A percentile compares a stretch with the other conserved stretches of the same genome.
Conservation (phyloP, 208 protist species). For the Strigomonas culicis region DNA sequence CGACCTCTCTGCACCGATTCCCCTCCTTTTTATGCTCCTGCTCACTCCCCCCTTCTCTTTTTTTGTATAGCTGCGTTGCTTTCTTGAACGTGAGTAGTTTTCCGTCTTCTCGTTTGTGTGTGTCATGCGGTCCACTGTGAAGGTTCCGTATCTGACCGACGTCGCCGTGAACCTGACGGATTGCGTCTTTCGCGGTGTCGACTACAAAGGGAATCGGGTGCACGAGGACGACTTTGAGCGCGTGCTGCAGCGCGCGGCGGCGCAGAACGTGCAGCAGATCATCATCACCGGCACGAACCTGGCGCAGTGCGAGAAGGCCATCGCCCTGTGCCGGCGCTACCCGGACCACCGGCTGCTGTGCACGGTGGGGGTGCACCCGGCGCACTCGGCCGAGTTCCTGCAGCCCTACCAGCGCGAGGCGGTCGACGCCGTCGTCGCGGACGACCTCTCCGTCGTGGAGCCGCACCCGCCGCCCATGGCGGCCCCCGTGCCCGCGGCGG, state of each 20-base stretch:
- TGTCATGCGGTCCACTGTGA: no score
- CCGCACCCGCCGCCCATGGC: conserved; percentile 3
- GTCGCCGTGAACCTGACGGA: conserved; percentile 89
- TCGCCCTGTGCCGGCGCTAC: conserved; percentile 68
- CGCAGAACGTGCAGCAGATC: conserved; percentile 62
- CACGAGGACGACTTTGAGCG: conserved; percentile 81
- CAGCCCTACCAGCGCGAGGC: conserved; percentile 35
- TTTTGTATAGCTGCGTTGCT: no score
- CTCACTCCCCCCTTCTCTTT: no score
- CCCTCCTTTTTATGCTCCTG: no score
- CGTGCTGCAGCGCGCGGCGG: conserved; percentile 58
- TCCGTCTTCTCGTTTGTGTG: no score
- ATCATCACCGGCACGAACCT: conserved; percentile 85
- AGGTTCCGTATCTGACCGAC: conserved; percentile 61
- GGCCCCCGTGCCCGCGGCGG: conserved; percentile 1
- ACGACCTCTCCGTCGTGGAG: conserved; percentile 36
- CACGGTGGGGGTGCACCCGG: conserved; percentile 86
- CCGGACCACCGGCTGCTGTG: conserved; percentile 43
- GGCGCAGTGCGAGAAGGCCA: conserved; percentile 71
- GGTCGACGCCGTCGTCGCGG: conserved; percentile 20
- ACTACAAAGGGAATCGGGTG: conserved; percentile 70
- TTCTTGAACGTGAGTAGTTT: no score
- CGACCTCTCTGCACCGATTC: no score
- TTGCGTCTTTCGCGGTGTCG: conserved; percentile 82
- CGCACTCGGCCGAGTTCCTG: conserved; percentile 69